Conservation (phyloP, 192 early-diverging fungal genomes). For the Geosiphon pyriformis region DNA sequence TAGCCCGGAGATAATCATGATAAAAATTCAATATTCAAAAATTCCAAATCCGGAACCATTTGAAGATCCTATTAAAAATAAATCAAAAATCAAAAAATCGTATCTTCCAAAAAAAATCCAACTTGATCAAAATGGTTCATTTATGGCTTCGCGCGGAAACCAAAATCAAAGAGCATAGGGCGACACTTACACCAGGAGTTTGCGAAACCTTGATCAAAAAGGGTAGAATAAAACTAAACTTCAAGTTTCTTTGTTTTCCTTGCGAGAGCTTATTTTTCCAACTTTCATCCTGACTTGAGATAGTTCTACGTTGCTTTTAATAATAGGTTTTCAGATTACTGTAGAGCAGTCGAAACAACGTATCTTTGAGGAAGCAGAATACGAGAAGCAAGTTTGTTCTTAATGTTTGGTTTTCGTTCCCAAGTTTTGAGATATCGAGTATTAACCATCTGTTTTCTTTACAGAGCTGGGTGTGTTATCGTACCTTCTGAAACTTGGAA, state of each 20-base stretch:
- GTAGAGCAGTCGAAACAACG: constrained; percentile 78
- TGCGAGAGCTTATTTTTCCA: neutral
- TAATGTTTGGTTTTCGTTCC: constrained; percentile 4
- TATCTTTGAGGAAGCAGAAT: constrained; percentile 89
- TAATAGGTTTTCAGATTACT: constrained; percentile 73
- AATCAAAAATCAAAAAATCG: too few species aligned
- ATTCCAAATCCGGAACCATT: too few species aligned
- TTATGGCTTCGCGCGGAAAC: constrained; percentile 97
- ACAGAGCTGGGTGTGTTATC: constrained; percentile 71
- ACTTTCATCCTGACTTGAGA: too few species aligned
- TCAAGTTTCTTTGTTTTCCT: neutral
- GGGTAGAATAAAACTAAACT: too few species aligned
- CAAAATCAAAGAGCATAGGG: constrained; percentile 93
- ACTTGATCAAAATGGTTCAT: too few species aligned
- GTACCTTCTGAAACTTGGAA: constrained; percentile 80
- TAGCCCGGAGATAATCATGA: too few species aligned
- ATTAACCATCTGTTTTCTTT: constrained; percentile 6
- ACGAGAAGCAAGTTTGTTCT: constrained; percentile 50
- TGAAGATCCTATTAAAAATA: too few species aligned
- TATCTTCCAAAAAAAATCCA: too few species aligned
- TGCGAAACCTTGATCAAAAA: constrained; percentile 74
- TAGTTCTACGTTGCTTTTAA: too few species aligned
- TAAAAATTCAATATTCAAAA: too few species aligned
- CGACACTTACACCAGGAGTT: constrained; percentile 82
- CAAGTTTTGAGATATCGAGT: too few species aligned